Percentiles rank a stretch among this genome's conserved stretches.
Conservation (phyloP, 176 grass and related monocot species). For the Aegilops umbellulata region DNA sequence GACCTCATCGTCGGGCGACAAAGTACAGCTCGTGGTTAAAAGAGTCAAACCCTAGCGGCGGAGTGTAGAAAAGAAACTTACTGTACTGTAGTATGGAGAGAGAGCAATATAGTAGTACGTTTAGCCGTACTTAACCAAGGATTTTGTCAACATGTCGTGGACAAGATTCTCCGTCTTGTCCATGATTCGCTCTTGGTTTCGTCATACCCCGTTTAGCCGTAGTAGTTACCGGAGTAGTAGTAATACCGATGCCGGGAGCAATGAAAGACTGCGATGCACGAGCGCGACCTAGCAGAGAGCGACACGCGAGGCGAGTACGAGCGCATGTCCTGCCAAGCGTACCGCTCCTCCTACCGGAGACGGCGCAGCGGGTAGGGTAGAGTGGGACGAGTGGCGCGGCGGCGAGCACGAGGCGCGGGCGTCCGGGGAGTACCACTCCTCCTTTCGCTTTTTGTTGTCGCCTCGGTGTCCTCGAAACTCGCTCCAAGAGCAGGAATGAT, state of each 20-base stretch:
- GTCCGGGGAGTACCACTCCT: background rate
- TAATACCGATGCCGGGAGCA: too few species aligned
- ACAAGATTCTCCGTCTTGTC: background rate
- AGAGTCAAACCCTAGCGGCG: too few species aligned
- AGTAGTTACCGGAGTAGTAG: too few species aligned
- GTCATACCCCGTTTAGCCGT: too few species aligned
- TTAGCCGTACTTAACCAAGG: background rate
- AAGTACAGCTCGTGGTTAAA: too few species aligned
- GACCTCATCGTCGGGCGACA: too few species aligned
- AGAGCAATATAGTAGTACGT: too few species aligned
- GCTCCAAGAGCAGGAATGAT: background rate
- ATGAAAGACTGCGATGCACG: background rate
- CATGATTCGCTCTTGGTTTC: too few species aligned
- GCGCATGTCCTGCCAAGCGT: background rate
- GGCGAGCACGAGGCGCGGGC: slow-evolving; percentile 33
- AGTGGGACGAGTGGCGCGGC: background rate
- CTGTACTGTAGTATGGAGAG: too few species aligned
- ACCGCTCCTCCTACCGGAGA: too few species aligned
- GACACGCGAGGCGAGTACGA: background rate
- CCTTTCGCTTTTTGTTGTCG: slow-evolving; percentile 1
- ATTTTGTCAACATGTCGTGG: background rate
- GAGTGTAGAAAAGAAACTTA: too few species aligned
- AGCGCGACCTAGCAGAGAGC: background rate
- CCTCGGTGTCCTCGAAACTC: background rate
- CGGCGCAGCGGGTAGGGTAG: too few species aligned